Evolutionary conservation across 768 basidiomycete genomes (phyloP).

Genomic region (Pleurotus ostreatus): DNA sequence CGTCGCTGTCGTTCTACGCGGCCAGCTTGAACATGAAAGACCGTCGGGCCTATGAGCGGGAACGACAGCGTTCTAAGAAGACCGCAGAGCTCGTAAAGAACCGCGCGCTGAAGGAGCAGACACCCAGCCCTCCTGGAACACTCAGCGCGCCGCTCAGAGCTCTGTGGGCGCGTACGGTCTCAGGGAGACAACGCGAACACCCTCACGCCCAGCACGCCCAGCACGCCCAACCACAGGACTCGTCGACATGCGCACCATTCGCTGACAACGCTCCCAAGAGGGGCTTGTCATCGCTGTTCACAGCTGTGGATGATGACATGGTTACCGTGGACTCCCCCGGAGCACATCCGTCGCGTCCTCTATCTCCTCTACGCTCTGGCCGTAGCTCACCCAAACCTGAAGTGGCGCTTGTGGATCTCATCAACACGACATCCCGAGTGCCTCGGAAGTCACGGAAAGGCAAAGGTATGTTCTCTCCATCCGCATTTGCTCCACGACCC

Average conservation of each 20-base stretch:
- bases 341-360: constrained; percentile 1
- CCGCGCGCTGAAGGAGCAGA: constrained; percentile 27
- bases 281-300: constrained; percentile 10
- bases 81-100: constrained; percentile 34
- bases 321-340: neutral
- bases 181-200: constrained; percentile 5
- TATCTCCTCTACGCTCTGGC: constrained; percentile 4
- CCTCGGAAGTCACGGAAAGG: constrained; percentile 35
- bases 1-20: constrained; percentile 5
- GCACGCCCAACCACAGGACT: neutral
- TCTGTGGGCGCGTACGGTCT: constrained; percentile 11
- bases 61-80: constrained; percentile 42
- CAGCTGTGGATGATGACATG: constrained; percentile 5
- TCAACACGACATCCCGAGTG: constrained; percentile 11
- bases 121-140: constrained; percentile 4
- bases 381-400: constrained; percentile 15
- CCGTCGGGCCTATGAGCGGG: constrained; percentile 44
- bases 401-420: constrained; percentile 30
- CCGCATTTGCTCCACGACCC: neutral
- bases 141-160: constrained; percentile 10
- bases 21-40: constrained; percentile 29
- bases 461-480: constrained; percentile 30
- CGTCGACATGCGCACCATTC: neutral
- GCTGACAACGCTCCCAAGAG: constrained; percentile 3
- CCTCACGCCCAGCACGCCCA: neutral